These are phyloP conservation scores for Phytophthora lateralis DNA, from an alignment of 352 stramenopile species.

Conservation along the genomic window DNA sequence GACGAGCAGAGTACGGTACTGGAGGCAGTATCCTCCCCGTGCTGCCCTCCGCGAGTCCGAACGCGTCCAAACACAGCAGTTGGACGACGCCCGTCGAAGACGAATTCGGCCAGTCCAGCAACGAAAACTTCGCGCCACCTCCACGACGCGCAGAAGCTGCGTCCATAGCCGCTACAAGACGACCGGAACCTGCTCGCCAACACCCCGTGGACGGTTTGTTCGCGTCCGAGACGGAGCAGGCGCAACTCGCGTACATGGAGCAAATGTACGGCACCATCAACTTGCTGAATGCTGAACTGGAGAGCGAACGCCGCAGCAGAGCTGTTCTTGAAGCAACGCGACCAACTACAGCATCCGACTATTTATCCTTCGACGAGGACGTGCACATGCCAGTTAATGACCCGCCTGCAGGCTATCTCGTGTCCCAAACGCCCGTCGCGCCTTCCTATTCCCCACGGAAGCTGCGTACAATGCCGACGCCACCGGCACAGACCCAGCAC, in stretches of 20 bases:
- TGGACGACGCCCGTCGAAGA: conserved; percentile 50
- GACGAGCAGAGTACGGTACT: conserved; percentile 22
- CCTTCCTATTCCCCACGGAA: conserved; percentile 27
- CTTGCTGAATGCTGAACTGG: conserved; percentile 49
- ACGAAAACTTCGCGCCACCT: conserved; percentile 22
- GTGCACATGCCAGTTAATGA: conserved; percentile 25
- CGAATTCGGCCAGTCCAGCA: conserved; percentile 15
- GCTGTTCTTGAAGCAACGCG: conserved; percentile 13
- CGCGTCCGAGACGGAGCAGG: conserved; percentile 33
- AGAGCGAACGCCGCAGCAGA: conserved; percentile 45
- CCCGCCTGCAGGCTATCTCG: conserved; percentile 10
- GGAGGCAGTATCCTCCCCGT: conserved; percentile 47
- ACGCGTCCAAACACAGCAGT: conserved; percentile 42
- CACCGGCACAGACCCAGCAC: conserved; percentile 14
- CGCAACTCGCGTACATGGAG: conserved; percentile 71
- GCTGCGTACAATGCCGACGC: conserved; percentile 20
- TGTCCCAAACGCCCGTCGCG: conserved; percentile 24
- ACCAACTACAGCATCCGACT: conserved; percentile 30
- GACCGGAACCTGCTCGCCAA: conserved; percentile 12
- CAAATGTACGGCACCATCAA: conserved; percentile 73
- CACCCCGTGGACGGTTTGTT: conserved; percentile 11
- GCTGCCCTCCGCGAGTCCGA: conserved; percentile 33
- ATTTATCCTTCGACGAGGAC: conserved; percentile 25
- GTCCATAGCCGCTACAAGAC: conserved; percentile 19
- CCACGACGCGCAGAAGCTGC: conserved; percentile 10